Conservation (phyloP, 2,329 filamentous ascomycete species). For the Phialemonium atrogriseum region DNA sequence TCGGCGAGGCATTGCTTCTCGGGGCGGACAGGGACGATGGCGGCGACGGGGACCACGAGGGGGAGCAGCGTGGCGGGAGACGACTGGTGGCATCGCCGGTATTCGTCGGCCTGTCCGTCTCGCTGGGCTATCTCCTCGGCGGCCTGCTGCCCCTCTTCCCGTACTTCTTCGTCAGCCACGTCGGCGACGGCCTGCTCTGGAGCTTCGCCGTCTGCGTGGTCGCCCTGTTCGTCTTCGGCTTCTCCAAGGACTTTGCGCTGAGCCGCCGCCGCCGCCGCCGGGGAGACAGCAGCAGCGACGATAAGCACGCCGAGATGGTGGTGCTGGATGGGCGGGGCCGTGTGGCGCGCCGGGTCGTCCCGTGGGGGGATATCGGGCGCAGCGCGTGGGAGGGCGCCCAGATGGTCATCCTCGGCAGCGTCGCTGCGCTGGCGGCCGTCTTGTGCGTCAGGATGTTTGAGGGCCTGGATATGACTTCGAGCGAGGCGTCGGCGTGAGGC, state of each 20-base stretch:
- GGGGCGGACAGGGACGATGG: constrained; percentile 2
- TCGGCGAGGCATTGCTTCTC: constrained; percentile 1
- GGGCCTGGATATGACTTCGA: constrained; percentile 5
- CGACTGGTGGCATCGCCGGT: constrained; percentile 15
- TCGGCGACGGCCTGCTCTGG: constrained; percentile 20
- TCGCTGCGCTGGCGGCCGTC: constrained; percentile 20
- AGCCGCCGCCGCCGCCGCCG: neutral
- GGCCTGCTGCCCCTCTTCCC: constrained; percentile 21
- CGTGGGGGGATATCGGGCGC: constrained; percentile 14
- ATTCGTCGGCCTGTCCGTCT: constrained; percentile 16
- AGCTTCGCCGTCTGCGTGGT: constrained; percentile 21
- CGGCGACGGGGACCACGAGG: constrained; percentile 4
- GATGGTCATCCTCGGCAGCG: constrained; percentile 21
- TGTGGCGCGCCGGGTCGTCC: too few species aligned
- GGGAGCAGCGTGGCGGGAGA: too few species aligned
- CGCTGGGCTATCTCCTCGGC: constrained; percentile 20
- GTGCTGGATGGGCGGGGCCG: too few species aligned
- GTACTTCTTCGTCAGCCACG: constrained; percentile 18
- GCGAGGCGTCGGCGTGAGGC: neutral
- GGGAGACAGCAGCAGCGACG: too few species aligned
- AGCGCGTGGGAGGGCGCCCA: constrained; percentile 19
- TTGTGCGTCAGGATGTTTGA: constrained; percentile 19
- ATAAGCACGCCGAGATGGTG: too few species aligned
- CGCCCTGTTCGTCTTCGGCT: constrained; percentile 22
- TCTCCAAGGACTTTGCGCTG: constrained; percentile 16